phyloP scores from a whole-genome alignment of 1,284 basidiomycete genomes.

The Fomitopsis palustris region DNA sequence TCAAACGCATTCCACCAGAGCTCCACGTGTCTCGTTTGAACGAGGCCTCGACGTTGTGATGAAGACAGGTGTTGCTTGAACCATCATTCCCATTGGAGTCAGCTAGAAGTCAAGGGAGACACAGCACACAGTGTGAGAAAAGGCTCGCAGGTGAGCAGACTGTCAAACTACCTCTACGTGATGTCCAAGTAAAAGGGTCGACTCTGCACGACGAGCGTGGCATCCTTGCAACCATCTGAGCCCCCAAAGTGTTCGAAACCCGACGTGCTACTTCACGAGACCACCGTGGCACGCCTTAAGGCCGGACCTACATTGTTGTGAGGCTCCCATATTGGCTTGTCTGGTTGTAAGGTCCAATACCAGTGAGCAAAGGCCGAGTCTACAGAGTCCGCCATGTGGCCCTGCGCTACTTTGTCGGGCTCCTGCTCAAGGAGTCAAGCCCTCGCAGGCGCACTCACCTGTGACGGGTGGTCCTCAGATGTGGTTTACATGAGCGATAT shows the following conservation, averaged over 20 bases:
- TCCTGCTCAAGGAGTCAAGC: slow-evolving; percentile 28
- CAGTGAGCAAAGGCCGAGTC: slow-evolving; percentile 41
- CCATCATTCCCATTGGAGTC: too few species aligned
- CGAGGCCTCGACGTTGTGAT: too few species aligned
- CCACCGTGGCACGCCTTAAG: slow-evolving; percentile 41
- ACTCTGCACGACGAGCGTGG: slow-evolving; percentile 23
- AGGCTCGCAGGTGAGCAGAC: not conserved
- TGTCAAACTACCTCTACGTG: slow-evolving; percentile 17
- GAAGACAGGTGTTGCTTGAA: too few species aligned
- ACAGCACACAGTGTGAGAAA: not conserved
- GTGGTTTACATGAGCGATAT: slow-evolving; percentile 34
- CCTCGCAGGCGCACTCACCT: slow-evolving; percentile 22
- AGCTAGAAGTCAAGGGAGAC: too few species aligned
- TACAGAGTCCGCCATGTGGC: slow-evolving; percentile 23
- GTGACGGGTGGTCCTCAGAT: slow-evolving; percentile 38
- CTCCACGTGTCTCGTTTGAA: too few species aligned
- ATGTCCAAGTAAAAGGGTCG: slow-evolving; percentile 50
- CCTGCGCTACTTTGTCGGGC: slow-evolving; percentile 6
- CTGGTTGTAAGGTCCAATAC: slow-evolving; percentile 25
- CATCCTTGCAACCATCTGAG: slow-evolving; percentile 14
- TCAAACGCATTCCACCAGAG: too few species aligned
- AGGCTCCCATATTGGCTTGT: slow-evolving; percentile 31
- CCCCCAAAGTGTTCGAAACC: slow-evolving; percentile 37
- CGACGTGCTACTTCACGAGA: slow-evolving; percentile 35
- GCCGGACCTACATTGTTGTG: slow-evolving; percentile 38